phyloP scores from a whole-genome alignment of 2,329 filamentous ascomycete species.

The Colletotrichum sp. region DNA sequence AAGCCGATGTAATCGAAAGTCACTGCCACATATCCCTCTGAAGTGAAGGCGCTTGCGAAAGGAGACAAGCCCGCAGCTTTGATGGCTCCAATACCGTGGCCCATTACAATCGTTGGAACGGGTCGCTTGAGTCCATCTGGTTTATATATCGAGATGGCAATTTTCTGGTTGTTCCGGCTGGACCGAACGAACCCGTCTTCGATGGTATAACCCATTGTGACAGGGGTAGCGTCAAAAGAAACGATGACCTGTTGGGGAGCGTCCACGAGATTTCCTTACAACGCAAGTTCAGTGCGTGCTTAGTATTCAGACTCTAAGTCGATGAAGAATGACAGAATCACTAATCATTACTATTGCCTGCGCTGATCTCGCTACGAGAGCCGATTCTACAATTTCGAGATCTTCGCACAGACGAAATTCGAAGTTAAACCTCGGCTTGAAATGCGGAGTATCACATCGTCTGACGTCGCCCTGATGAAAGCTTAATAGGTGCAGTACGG shows the following conservation, averaged over 20 bases:
- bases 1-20: conserved; percentile 15
- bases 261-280: background rate
- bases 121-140: background rate
- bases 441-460: background rate
- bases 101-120: conserved; percentile 4
- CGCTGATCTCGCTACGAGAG: background rate
- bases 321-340: background rate
- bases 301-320: background rate
- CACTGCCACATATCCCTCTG: conserved; percentile 6
- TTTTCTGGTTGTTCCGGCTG: background rate
- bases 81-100: conserved; percentile 11
- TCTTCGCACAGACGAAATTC: background rate
- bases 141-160: conserved; percentile 10
- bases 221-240: background rate
- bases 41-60: conserved; percentile 3
- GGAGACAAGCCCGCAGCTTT: conserved; percentile 11
- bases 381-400: background rate
- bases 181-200: conserved; percentile 4
- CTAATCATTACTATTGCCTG: background rate
- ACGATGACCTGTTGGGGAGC: background rate
- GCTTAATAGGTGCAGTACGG: background rate
- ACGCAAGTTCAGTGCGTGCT: background rate
- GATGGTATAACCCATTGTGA: conserved; percentile 7
- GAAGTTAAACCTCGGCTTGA: background rate
- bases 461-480: conserved; percentile 1